Evolutionary conservation across 2,329 filamentous ascomycete species (phyloP), one percentile per base, ranked within the genome.

Genomic region (Ambrosiella cleistominuta): DNA sequence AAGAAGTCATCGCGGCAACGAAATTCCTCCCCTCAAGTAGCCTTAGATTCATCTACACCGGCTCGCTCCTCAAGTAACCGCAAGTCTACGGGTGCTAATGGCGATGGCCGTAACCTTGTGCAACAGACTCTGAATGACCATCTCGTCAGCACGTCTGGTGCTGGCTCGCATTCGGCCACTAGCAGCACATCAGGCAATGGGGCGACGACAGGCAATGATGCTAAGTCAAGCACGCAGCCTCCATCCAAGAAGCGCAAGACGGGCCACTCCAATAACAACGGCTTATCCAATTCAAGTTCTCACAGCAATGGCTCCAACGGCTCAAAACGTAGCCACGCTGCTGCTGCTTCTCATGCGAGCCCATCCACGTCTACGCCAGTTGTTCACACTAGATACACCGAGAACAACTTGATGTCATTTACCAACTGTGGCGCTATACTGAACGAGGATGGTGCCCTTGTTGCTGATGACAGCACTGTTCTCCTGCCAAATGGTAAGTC

Each of bases 321-420:
- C 50, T 59, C 36, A 52, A 55, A 52, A 11, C 40, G 44, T 17
- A n/a, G 44, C 15, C n/a, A 17, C 44, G n/a, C 44, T 17, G 44
- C 44, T 15, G 19, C n/a, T 47, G 44, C 44, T 17, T 15, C 13
- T 47, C 44, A 3, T 47, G 44, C n/a, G n/a, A 17, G 13, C n/a
- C 44, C n/a, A 17, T 47, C 44, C 27, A 27, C 27, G 27, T 27
- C 57, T 49, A 50, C 37, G 35, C 37, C 19, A 19, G 49, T 45
- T 9, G 37, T 42, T 19, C 58, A 57, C 36, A 56, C 44, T 7
- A 53, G 47, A 19, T 60, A 55, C 36, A 75, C 79, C 62, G 82
- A 88, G 66, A 85, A 86, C 56, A 96, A 94, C 69, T 84, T 97
- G 82, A 79, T 96, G 72, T 88, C 80, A 49, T 97, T 97, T 70